Evolutionary conservation across 108 stramenopile species (phyloP).

Genomic region (Seminavis robusta): DNA sequence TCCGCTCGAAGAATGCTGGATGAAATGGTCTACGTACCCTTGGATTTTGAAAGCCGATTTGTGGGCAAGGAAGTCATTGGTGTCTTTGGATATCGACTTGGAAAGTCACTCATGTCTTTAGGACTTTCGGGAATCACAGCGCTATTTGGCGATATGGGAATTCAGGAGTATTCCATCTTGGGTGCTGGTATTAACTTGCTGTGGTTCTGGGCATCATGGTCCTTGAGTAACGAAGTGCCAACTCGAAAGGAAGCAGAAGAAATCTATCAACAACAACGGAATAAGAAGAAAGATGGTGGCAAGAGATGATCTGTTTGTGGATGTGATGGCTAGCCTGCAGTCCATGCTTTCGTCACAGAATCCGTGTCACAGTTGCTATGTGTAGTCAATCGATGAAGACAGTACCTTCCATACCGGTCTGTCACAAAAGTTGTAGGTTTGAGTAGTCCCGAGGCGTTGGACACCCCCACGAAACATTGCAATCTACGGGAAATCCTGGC

Average conservation of each 20-base stretch:
- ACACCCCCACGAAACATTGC: too few species aligned
- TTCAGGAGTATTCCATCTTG: slow-evolving; percentile 62
- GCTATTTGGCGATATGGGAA: slow-evolving; percentile 48
- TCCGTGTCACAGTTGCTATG: too few species aligned
- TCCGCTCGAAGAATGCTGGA: slow-evolving; percentile 84
- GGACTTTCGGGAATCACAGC: slow-evolving; percentile 68
- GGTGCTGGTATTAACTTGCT: slow-evolving; percentile 42
- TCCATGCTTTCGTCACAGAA: too few species aligned
- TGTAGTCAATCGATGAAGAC: too few species aligned
- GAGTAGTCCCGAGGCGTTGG: too few species aligned
- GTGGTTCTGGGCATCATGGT: slow-evolving; percentile 69
- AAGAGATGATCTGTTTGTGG: too few species aligned
- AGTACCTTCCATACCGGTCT: too few species aligned
- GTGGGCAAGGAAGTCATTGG: slow-evolving; percentile 86
- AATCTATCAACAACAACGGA: too few species aligned
- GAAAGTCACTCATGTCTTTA: slow-evolving; percentile 73
- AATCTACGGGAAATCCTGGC: too few species aligned
- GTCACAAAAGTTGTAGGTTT: too few species aligned
- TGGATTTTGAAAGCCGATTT: slow-evolving; percentile 83
- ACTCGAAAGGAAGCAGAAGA: slow-evolving; percentile 72
- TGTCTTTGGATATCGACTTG: slow-evolving; percentile 84
- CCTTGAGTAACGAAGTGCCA: slow-evolving; percentile 65
- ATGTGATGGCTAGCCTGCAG: too few species aligned
- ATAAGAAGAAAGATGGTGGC: too few species aligned
- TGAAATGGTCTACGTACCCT: slow-evolving; percentile 86